Conservation (phyloP, 306 rosid genomes). For the Cicer yamashitae region DNA sequence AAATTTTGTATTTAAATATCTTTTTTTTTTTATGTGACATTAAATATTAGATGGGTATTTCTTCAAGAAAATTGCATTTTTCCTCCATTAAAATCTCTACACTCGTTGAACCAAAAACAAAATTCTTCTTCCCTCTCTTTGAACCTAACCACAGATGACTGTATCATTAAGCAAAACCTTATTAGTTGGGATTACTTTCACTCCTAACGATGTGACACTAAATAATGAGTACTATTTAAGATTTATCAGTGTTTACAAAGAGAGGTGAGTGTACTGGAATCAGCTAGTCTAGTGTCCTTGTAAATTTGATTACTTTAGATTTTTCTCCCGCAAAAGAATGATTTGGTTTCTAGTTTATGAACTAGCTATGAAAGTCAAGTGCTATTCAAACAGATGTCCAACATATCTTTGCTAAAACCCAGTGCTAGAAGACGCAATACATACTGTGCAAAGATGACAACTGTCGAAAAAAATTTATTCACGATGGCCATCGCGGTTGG, state of each 20-base stretch:
- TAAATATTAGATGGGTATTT: too few relatives aligned
- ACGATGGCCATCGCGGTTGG: constrained; percentile 3
- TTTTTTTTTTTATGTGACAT: too few relatives aligned
- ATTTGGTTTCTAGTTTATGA: not conserved
- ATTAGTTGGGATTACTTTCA: not conserved
- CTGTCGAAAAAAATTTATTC: constrained; percentile 27
- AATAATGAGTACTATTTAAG: not conserved
- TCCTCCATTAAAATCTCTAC: too few relatives aligned
- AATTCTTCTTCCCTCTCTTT: too few relatives aligned
- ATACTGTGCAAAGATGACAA: constrained; percentile 25
- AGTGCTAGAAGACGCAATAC: constrained; percentile 13
- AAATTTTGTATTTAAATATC: too few relatives aligned
- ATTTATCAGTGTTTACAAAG: not conserved
- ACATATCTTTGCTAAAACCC: not conserved
- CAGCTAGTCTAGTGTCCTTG: not conserved
- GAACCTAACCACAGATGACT: too few relatives aligned
- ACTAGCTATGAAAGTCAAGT: not conserved
- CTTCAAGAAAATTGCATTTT: too few relatives aligned
- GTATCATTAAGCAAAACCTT: not conserved
- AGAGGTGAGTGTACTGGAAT: constrained; percentile 5
- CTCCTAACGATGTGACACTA: not conserved
- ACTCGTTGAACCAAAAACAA: too few relatives aligned
- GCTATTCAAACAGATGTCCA: not conserved
- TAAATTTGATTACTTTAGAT: not conserved
- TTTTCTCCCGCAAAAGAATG: too few relatives aligned